Conservation (phyloP, 495 filamentous ascomycete species). For the Daldinia bambusicola region DNA sequence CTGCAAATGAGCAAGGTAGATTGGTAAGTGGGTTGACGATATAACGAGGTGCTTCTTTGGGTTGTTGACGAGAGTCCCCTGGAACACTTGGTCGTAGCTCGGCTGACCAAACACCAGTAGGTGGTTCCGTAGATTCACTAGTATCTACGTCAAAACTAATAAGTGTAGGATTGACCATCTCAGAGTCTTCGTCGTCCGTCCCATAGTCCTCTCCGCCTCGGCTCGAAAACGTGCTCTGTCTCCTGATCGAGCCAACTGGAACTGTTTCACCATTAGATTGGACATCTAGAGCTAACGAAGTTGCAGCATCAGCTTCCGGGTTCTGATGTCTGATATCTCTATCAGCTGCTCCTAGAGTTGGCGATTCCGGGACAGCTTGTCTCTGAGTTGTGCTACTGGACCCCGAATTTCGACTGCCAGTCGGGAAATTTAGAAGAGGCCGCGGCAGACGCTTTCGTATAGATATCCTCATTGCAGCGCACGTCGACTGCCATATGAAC, state of each 20-base stretch:
- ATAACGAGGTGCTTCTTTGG: slow-evolving; percentile 48
- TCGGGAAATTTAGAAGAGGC: slow-evolving; percentile 17
- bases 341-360: slow-evolving; percentile 44
- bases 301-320: slow-evolving; percentile 40
- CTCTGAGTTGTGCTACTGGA: slow-evolving; percentile 20
- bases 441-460: slow-evolving; percentile 39
- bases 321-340: slow-evolving; percentile 41
- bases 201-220: slow-evolving; percentile 53
- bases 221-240: slow-evolving; percentile 48
- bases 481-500: slow-evolving; percentile 31
- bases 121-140: slow-evolving; percentile 55
- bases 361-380: slow-evolving; percentile 43
- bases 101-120: slow-evolving; percentile 64
- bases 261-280: slow-evolving; percentile 42
- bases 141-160: slow-evolving; percentile 69
- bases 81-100: slow-evolving; percentile 61
- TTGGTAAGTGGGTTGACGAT: slow-evolving; percentile 52
- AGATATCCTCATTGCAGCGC: slow-evolving; percentile 20
- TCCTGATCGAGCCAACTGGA: slow-evolving; percentile 46
- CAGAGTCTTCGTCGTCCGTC: slow-evolving; percentile 62
- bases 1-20: slow-evolving; percentile 50
- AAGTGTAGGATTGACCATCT: slow-evolving; percentile 60
- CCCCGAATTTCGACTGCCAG: slow-evolving; percentile 6
- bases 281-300: slow-evolving; percentile 39
- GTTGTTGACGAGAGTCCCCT: slow-evolving; percentile 40